Evolutionary conservation across 495 filamentous ascomycete species (phyloP).

Genomic region (Schizothecium vesticola): DNA sequence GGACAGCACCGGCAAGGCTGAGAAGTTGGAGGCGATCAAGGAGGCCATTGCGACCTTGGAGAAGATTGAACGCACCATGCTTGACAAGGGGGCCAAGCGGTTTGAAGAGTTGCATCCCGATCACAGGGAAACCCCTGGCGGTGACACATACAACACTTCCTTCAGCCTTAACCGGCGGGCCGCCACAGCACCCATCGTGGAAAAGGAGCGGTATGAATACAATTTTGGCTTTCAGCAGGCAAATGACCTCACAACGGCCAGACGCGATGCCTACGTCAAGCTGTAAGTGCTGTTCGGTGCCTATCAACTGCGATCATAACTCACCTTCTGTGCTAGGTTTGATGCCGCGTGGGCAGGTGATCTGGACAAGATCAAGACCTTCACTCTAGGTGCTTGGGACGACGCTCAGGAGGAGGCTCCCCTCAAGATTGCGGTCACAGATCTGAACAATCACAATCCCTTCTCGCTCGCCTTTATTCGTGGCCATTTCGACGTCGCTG

Average conservation of each 20-base stretch:
- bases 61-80: slow-evolving; percentile 46
- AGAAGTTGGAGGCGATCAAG: slow-evolving; percentile 49
- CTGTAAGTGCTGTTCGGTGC: slow-evolving; percentile 27
- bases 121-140: neutral
- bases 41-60: slow-evolving; percentile 46
- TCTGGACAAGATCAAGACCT: slow-evolving; percentile 48
- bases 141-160: slow-evolving; percentile 1
- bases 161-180: neutral
- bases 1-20: slow-evolving; percentile 31
- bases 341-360: slow-evolving; percentile 68
- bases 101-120: slow-evolving; percentile 60
- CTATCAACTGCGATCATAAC: neutral
- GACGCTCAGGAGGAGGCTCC: slow-evolving; percentile 46
- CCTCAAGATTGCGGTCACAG: slow-evolving; percentile 55
- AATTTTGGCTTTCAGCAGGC: slow-evolving; percentile 42
- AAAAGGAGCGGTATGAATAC: slow-evolving; percentile 37
- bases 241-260: slow-evolving; percentile 47
- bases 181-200: neutral
- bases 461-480: slow-evolving; percentile 61
- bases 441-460: slow-evolving; percentile 40
- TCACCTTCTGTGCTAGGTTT: slow-evolving; percentile 44
- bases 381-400: slow-evolving; percentile 43
- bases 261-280: slow-evolving; percentile 52
- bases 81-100: slow-evolving; percentile 56
- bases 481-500: slow-evolving; percentile 56